Base-by-base conservation (phyloP, 805 yeast genomes). In the Wickerhamiella parazyma region DNA sequence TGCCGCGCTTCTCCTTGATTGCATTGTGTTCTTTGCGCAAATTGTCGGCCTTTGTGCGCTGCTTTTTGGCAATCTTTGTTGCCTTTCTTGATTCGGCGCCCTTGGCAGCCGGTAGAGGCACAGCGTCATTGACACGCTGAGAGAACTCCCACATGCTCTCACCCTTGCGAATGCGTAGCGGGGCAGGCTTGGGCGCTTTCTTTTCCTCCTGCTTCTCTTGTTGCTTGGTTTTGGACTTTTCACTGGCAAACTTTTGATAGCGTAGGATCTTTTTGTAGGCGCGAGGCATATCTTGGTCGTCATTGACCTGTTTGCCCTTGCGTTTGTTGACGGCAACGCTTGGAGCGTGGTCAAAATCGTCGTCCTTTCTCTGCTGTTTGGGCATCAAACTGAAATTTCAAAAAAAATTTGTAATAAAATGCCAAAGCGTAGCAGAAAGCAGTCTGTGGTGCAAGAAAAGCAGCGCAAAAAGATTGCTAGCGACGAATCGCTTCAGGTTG, bases 61-160 rank as follows among this genome's bases (percentile, higher is more conserved):
- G 57, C 37, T 51, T 52, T 41, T 51, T 52, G 16, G 55, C 44
- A 19, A 51, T 51, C 41, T 54, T 54, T 41, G 51, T 44, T 7
- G 58, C 57, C 14, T 55, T 58, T 41, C 51, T 45, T 7, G 58
- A 57, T n/a, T 55, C 57, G 6, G 51, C 49, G 4, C 61, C 57
- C 20, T 58, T 51, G n/a, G 65, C 62, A 35, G 51, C 53, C 6
- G 61, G 59, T 25, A 66, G 47, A 1, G 70, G 69, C 29, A 66
- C 47, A 1, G 69, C 68, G 28, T 56, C 61, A 45, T 66, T 57
- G 5, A 66, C 70, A 31, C 70, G 54, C 16, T 67, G 51, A 14
- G 51, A 49, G 43, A 66, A 66, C 19, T 66, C 70, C 6, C 58
- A 38, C 53, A 65, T 51, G 7, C 58, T 48, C 50, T 65, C 70